Evolutionary conservation across 129 eudicot species (phyloP), one percentile per base, ranked within the genome.

Genomic region (Arctium lappa): DNA sequence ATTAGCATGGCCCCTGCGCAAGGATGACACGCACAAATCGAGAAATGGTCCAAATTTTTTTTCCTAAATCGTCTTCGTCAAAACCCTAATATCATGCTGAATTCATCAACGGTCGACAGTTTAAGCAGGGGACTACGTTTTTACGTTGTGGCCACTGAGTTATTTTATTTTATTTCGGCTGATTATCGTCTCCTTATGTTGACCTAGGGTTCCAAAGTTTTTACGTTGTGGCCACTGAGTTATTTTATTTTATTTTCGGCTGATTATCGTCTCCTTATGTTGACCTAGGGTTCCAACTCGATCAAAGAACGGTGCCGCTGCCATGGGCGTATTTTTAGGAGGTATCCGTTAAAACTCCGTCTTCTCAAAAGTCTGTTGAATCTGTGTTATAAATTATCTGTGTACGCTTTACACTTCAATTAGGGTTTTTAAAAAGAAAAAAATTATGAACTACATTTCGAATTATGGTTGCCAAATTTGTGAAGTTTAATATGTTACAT

Each of bases 11-110:
- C 68, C 68, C 68, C 68, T 60, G 68, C 68, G 68, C 30, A 60
- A 60, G 68, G 68, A 60, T 60, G 68, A 60, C 68, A 60, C 68
- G 68, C 68, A 60, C 68, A 60, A 60, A 60, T 60, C 68, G 68
- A 60, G 68, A 60, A 60, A 60, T 60, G 68, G 68, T 60, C 68
- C 68, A 50, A 12, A 3, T 46, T 46, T 46, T 46, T 46, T 46
- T 46, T n/a, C n/a, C n/a, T n/a, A n/a, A n/a, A 2, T 44, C 53
- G 15, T 44, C 56, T 10, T 46, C 56, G 15, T 10, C 56, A 46
- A 46, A 44, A 46, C 56, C 56, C 56, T 46, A 42, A 22, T 22
- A 22, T 22, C 27, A 22, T 22, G 27, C 27, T 22, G 27, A 22
- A 46, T 46, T 1, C 62, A 2, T 13, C 62, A 13, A 13, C 3